Conservation (phyloP, 768 basidiomycete species). For the Mycena venus region DNA sequence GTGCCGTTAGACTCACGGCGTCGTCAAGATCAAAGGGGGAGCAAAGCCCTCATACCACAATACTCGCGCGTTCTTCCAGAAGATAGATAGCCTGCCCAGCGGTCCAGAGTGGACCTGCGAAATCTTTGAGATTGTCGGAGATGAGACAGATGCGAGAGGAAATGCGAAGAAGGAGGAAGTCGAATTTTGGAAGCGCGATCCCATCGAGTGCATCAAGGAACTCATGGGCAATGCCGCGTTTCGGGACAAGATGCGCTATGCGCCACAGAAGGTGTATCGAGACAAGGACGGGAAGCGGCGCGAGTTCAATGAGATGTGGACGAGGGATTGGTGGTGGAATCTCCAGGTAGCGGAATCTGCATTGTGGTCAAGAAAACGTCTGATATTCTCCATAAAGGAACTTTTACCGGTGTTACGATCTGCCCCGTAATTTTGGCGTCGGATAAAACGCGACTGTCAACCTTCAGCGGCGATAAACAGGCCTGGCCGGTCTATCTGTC, state of each 20-base stretch:
- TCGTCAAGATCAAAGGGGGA: conserved; percentile 1
- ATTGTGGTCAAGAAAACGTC: too few species aligned
- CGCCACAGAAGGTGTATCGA: conserved; percentile 21
- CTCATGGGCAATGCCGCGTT: too few species aligned
- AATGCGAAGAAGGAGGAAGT: conserved; percentile 25
- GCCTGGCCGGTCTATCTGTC: too few species aligned
- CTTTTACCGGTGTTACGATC: conserved; percentile 31
- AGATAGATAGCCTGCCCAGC: conserved; percentile 37
- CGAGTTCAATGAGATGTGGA: conserved; percentile 45
- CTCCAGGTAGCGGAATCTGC: too few species aligned
- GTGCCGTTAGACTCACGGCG: too few species aligned
- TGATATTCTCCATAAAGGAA: conserved; percentile 33
- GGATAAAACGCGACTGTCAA: conserved; percentile 50
- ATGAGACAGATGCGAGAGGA: conserved; percentile 28
- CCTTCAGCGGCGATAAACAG: conserved; percentile 46
- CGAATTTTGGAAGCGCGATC: conserved; percentile 43
- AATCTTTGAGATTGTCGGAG: conserved; percentile 33
- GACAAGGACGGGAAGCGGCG: conserved; percentile 8
- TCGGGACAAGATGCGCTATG: too few species aligned
- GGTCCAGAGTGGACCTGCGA: conserved; percentile 41
- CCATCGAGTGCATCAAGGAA: too few species aligned
- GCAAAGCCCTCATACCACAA: too few species aligned
- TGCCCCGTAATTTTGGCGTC: conserved; percentile 49
- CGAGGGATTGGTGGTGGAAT: conserved; percentile 45
- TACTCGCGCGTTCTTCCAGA: conserved; percentile 34